Conservation (phyloP, 306 rosid species). For the Purshia tridentata region DNA sequence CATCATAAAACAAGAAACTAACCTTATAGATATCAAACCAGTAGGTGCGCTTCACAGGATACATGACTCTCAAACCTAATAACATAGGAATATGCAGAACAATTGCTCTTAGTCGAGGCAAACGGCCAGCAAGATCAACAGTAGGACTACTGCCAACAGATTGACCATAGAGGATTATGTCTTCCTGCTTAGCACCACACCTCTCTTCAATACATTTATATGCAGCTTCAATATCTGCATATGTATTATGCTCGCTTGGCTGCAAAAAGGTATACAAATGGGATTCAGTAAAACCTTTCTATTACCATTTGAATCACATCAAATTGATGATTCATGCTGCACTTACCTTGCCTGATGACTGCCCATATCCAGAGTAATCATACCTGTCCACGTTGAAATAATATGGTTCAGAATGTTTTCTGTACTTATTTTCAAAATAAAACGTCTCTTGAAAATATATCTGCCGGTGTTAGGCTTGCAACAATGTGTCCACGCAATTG, state of each 20-base stretch:
- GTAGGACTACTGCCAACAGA: conserved; percentile 96
- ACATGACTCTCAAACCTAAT: conserved; percentile 91
- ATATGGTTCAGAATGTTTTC: conserved; percentile 20
- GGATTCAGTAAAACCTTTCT: conserved; percentile 13
- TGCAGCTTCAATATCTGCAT: conserved; percentile 89
- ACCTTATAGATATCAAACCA: conserved; percentile 99
- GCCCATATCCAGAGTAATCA: conserved; percentile 91
- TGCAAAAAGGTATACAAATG: conserved; percentile 37
- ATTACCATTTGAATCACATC: conserved; percentile 2
- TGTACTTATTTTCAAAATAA: background rate
- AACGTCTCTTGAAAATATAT: too few relatives aligned
- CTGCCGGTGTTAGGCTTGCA: background rate
- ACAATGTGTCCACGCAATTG: background rate
- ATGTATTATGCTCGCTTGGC: conserved; percentile 88
- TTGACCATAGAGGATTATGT: conserved; percentile 83
- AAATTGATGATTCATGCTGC: background rate
- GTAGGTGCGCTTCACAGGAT: conserved; percentile 83
- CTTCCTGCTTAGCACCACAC: conserved; percentile 78
- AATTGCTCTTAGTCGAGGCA: conserved; percentile 74
- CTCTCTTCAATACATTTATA: conserved; percentile 84
- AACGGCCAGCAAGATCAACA: conserved; percentile 66
- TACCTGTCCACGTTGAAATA: conserved; percentile 53
- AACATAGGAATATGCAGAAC: conserved; percentile 89
- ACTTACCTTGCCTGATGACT: conserved; percentile 83
- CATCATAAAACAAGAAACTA: conserved; percentile 17